Evolutionary conservation across 345 rosid species (phyloP).

Genomic region (Ceriops tagal): DNA sequence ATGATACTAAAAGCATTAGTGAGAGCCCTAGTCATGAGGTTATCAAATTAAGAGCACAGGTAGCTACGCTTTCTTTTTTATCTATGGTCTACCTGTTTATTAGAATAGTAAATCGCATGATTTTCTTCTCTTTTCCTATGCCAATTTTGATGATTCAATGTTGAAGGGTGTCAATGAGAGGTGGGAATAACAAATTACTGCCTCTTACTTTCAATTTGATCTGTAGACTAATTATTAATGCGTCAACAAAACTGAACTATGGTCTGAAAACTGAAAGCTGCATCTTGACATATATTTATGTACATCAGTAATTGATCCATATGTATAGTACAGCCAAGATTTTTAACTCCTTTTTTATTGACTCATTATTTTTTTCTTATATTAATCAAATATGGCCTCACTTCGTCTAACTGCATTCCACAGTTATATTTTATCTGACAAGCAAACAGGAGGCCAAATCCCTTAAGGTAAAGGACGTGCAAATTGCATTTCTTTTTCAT

Average conservation of each 20-base stretch:
- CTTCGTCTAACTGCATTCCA: no score
- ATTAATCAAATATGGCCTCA: no score
- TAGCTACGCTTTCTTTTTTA: constrained; percentile 19
- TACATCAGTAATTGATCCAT: not conserved
- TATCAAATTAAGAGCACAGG: constrained; percentile 88
- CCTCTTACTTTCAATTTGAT: not conserved
- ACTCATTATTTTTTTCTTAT: no score
- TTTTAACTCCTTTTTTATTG: no score
- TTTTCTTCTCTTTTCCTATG: not conserved
- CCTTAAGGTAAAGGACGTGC: no score
- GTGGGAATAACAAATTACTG: not conserved
- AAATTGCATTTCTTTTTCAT: no score
- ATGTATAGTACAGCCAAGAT: no score
- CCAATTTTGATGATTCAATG: not conserved
- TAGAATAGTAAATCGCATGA: constrained; percentile 3
- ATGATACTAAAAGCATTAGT: constrained; percentile 71
- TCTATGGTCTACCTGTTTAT: not conserved
- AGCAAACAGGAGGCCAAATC: no score
- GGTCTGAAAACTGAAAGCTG: not conserved
- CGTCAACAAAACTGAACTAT: not conserved
- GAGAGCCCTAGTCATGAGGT: constrained; percentile 86
- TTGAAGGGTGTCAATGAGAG: not conserved
- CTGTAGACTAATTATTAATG: not conserved
- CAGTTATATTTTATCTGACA: no score
- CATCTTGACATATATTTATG: not conserved